A percentile compares a stretch with the other conserved stretches of the same genome.
phyloP scores from a whole-genome alignment of 2,329 filamentous ascomycete species.

The Penicillium sp. region DNA sequence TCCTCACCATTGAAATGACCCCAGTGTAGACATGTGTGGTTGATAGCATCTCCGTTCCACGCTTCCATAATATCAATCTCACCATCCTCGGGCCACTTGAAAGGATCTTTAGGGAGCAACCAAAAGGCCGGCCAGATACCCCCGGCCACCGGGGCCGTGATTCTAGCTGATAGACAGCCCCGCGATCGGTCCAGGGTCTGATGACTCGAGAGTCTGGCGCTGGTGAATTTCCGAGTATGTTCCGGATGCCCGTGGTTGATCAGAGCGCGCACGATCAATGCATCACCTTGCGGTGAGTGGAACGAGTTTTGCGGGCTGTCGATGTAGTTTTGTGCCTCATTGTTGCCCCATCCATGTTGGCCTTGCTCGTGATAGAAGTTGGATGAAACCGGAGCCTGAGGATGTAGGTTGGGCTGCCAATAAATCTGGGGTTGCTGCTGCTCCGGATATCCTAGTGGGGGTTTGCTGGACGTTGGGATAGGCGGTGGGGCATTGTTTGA shows the following conservation, averaged over 20 bases:
- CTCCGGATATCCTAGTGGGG: slow-evolving; percentile 18
- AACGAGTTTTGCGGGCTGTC: slow-evolving; percentile 27
- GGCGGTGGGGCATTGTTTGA: slow-evolving; percentile 23
- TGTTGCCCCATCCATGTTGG: slow-evolving; percentile 28
- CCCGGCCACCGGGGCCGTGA: slow-evolving; percentile 22
- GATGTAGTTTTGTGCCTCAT: slow-evolving; percentile 26
- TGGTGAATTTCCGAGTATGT: slow-evolving; percentile 24
- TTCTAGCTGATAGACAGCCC: slow-evolving; percentile 26
- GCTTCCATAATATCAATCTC: slow-evolving; percentile 28
- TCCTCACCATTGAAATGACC: slow-evolving; percentile 26
- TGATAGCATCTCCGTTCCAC: slow-evolving; percentile 28
- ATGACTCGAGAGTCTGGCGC: slow-evolving; percentile 24
- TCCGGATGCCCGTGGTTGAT: slow-evolving; percentile 26
- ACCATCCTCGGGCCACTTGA: slow-evolving; percentile 28
- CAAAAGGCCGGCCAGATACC: slow-evolving; percentile 30
- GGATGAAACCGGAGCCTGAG: slow-evolving; percentile 20
- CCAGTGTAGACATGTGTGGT: slow-evolving; percentile 28
- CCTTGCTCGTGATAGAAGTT: slow-evolving; percentile 26
- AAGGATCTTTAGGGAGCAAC: slow-evolving; percentile 30
- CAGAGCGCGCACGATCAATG: slow-evolving; percentile 24
- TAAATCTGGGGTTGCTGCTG: slow-evolving; percentile 24
- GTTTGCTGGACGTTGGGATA: slow-evolving; percentile 24
- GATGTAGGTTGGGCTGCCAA: slow-evolving; percentile 24
- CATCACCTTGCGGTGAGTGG: slow-evolving; percentile 24
- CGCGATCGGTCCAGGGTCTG: slow-evolving; percentile 25